phyloP scores from a whole-genome alignment of 176 grass and related monocot genomes.

The Oryza brachyantha region DNA sequence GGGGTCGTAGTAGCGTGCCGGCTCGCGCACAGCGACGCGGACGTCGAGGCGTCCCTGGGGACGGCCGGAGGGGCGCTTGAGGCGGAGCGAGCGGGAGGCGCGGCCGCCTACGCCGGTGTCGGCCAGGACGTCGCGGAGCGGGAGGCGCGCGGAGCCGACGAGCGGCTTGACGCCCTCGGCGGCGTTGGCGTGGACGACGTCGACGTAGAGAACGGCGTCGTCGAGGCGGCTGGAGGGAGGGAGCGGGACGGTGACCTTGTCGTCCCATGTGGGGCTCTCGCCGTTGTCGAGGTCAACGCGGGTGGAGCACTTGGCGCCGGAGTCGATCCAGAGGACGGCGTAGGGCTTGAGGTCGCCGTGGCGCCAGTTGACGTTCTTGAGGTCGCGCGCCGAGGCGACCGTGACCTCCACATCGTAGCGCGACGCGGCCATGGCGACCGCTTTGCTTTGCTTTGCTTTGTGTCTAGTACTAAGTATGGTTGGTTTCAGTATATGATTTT shows the following conservation, averaged over 20 bases:
- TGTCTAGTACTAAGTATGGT: too few species aligned
- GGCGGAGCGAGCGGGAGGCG: conserved; percentile 37
- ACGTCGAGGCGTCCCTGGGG: conserved; percentile 69
- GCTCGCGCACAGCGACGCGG: conserved; percentile 48
- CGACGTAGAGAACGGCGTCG: conserved; percentile 60
- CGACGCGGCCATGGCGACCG: conserved; percentile 27
- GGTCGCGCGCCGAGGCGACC: conserved; percentile 51
- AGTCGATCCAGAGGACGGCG: conserved; percentile 58
- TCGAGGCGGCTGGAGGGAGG: conserved; percentile 30
- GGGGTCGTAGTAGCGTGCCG: conserved; percentile 39
- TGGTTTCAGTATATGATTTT: too few species aligned
- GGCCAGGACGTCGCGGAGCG: conserved; percentile 61
- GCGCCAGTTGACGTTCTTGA: conserved; percentile 90
- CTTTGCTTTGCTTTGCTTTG: too few species aligned
- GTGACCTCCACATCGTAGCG: conserved; percentile 70
- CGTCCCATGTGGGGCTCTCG: conserved; percentile 63
- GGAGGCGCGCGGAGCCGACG: conserved; percentile 58
- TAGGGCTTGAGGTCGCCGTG: conserved; percentile 61
- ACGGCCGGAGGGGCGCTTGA: conserved; percentile 66
- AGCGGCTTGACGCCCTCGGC: conserved; percentile 62
- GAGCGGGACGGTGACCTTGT: conserved; percentile 55
- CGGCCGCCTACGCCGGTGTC: conserved; percentile 48
- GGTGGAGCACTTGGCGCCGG: conserved; percentile 50
- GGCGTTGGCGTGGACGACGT: conserved; percentile 73
- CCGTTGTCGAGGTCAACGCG: conserved; percentile 53